phyloP scores from a whole-genome alignment of 202 grass and related monocot species.

The Elaeis oleifera region DNA sequence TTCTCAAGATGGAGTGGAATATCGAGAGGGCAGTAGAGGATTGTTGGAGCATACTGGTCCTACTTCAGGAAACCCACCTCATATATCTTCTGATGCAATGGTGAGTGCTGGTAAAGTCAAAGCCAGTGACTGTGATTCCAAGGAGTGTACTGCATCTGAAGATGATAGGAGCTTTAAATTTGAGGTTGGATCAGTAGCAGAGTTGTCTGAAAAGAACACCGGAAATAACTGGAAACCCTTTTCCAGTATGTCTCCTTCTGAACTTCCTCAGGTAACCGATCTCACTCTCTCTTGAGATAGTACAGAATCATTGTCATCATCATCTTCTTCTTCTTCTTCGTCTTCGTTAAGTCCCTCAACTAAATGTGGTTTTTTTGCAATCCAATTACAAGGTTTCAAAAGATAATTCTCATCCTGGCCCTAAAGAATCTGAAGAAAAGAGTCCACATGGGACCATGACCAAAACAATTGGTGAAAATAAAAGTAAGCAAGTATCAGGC shows the following conservation, averaged over 20 bases:
- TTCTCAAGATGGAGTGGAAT: slow-evolving; percentile 23
- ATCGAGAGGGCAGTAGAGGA: slow-evolving; percentile 20
- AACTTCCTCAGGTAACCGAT: slow-evolving; percentile 38
- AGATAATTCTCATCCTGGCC: slow-evolving; percentile 10
- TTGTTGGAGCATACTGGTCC: slow-evolving; percentile 13
- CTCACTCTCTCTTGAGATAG: slow-evolving; percentile 13
- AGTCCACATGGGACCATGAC: slow-evolving; percentile 25
- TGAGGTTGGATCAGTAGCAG: slow-evolving; percentile 45
- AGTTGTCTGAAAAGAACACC: slow-evolving; percentile 50
- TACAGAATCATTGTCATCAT: too few relatives aligned
- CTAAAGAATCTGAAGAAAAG: slow-evolving; percentile 17
- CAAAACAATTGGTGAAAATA: slow-evolving; percentile 21
- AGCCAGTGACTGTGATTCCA: slow-evolving; percentile 29
- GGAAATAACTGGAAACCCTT: slow-evolving; percentile 53
- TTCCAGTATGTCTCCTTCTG: slow-evolving; percentile 27
- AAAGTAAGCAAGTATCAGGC: slow-evolving; percentile 2
- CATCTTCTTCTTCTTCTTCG: too few relatives aligned
- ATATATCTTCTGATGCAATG: neutral
- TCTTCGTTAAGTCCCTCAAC: too few relatives aligned
- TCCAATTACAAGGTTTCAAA: slow-evolving; percentile 35
- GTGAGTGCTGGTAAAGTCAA: slow-evolving; percentile 22
- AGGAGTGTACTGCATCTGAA: slow-evolving; percentile 36
- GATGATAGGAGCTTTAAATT: slow-evolving; percentile 87
- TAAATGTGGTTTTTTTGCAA: slow-evolving; percentile 16
- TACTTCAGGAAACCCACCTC: slow-evolving; percentile 11